phyloP scores from a whole-genome alignment of 768 basidiomycete species.

The Trametes meyenii region DNA sequence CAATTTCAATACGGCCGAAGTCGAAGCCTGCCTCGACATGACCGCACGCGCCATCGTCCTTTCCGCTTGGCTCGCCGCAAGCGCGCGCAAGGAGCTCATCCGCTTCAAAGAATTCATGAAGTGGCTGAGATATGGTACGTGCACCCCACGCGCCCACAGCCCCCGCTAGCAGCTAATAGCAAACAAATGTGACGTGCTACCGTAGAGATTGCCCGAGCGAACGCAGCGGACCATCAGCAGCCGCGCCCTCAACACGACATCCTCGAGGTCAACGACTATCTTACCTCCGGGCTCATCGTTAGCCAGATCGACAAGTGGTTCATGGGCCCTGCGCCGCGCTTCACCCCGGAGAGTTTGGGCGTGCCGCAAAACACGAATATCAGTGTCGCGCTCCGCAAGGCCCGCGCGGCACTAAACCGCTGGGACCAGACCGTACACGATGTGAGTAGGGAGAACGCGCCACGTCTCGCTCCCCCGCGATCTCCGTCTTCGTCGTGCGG shows the following conservation, averaged over 20 bases:
- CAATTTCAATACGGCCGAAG: constrained; percentile 52
- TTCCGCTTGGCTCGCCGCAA: constrained; percentile 67
- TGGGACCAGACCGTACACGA: constrained; percentile 35
- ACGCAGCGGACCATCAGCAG: constrained; percentile 52
- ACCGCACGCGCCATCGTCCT: constrained; percentile 61
- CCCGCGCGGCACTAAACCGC: constrained; percentile 18
- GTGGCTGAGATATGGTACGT: constrained; percentile 76
- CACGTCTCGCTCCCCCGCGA: neutral
- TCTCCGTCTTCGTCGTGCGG: neutral
- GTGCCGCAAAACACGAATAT: constrained; percentile 37
- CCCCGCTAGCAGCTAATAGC: constrained; percentile 1
- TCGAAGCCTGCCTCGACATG: constrained; percentile 55
- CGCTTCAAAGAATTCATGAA: constrained; percentile 79
- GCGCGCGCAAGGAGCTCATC: constrained; percentile 65
- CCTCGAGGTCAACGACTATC: constrained; percentile 79
- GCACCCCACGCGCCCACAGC: neutral
- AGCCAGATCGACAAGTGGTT: constrained; percentile 84
- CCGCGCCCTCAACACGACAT: constrained; percentile 63
- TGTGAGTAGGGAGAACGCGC: constrained; percentile 15
- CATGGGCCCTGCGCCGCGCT: constrained; percentile 59
- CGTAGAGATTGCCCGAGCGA: constrained; percentile 55
- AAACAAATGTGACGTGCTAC: constrained; percentile 1
- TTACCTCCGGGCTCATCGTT: constrained; percentile 66
- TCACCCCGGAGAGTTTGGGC: constrained; percentile 53
- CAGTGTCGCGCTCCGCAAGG: constrained; percentile 14